Conservation (phyloP, 768 basidiomycete species). For the Crepidotus variabilis region DNA sequence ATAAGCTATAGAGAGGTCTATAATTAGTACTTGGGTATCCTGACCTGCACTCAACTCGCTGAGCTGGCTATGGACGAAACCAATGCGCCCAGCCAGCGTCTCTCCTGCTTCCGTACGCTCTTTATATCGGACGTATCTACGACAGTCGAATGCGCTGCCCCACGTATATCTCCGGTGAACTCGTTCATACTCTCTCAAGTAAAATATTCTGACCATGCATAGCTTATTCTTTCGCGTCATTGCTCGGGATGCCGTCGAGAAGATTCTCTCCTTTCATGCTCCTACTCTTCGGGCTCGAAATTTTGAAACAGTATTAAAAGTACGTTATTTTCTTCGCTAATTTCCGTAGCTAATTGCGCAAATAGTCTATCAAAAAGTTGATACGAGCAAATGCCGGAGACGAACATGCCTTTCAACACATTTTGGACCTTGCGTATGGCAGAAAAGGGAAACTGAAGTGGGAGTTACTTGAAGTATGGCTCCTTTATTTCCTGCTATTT, state of each 20-base stretch:
- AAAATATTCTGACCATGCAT: constrained; percentile 1
- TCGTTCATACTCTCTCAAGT: background rate
- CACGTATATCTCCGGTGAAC: constrained; percentile 39
- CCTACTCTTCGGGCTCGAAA: constrained; percentile 31
- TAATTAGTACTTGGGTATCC: background rate
- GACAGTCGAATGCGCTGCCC: constrained; percentile 38
- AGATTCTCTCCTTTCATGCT: constrained; percentile 33
- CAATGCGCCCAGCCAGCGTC: background rate
- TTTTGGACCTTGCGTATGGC: constrained; percentile 73
- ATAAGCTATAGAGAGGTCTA: background rate
- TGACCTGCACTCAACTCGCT: too few species aligned
- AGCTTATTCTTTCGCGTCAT: constrained; percentile 68
- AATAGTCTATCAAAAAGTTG: constrained; percentile 52
- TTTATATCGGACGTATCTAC: constrained; percentile 39
- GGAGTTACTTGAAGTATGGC: constrained; percentile 62
- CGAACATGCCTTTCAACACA: constrained; percentile 44
- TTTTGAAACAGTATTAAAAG: constrained; percentile 50
- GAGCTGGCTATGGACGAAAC: background rate
- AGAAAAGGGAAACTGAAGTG: constrained; percentile 66
- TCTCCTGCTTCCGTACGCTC: constrained; percentile 11
- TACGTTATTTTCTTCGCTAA: constrained; percentile 15
- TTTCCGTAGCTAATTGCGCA: constrained; percentile 1
- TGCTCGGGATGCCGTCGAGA: constrained; percentile 53
- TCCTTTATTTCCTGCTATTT: background rate
- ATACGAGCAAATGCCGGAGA: constrained; percentile 51